phyloP scores from a whole-genome alignment of 1,284 basidiomycete species.

The Ganoderma lingzhi region DNA sequence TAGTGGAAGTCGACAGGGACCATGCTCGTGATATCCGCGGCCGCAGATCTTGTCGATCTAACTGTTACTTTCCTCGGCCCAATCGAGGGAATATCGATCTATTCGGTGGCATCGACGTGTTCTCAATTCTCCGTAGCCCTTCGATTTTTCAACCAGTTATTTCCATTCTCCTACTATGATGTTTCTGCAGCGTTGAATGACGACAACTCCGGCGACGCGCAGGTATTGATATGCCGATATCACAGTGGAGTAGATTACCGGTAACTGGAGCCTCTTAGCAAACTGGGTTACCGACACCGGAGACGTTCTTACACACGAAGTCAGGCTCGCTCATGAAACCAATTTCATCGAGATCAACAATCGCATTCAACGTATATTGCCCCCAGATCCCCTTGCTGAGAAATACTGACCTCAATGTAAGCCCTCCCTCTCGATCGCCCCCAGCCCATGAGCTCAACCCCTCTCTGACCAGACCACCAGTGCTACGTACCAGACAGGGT shows the following conservation, averaged over 20 bases:
- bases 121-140: slow-evolving; percentile 48
- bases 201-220: slow-evolving; percentile 59
- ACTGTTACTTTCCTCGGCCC: slow-evolving; percentile 70
- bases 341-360: slow-evolving; percentile 61
- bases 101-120: slow-evolving; percentile 1
- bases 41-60: slow-evolving; percentile 70
- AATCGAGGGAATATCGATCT: slow-evolving; percentile 55
- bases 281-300: slow-evolving; percentile 63
- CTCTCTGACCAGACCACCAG: slow-evolving; percentile 45
- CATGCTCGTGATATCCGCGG: slow-evolving; percentile 54
- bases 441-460: slow-evolving; percentile 21
- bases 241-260: slow-evolving; percentile 72
- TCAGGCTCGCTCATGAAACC: slow-evolving; percentile 57
- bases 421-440: not conserved
- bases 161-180: slow-evolving; percentile 69
- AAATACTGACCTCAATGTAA: slow-evolving; percentile 46
- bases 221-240: slow-evolving; percentile 66
- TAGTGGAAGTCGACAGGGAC: slow-evolving; percentile 73
- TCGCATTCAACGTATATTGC: slow-evolving; percentile 62
- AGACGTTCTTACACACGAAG: slow-evolving; percentile 61
- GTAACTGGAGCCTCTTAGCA: slow-evolving; percentile 57
- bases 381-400: not conserved
- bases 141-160: slow-evolving; percentile 64
- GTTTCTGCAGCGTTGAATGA: slow-evolving; percentile 64
- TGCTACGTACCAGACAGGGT: slow-evolving; percentile 68